Conservation (phyloP, 805 yeast genomes). For the Cyberlindnera nakhonratchasimensis region DNA sequence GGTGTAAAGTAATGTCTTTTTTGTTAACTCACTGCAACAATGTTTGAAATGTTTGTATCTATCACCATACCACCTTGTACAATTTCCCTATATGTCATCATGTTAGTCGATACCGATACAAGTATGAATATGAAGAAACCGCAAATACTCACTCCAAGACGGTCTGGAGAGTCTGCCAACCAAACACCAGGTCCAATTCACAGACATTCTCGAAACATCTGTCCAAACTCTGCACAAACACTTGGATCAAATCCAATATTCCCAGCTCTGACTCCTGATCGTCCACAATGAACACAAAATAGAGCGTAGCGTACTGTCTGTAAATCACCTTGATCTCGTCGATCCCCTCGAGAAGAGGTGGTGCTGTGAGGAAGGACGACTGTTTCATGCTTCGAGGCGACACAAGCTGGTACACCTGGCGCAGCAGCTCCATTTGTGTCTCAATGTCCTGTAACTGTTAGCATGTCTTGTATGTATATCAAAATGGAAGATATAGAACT, state of each 20-base stretch:
- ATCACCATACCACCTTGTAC: constrained; percentile 98
- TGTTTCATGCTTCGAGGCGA: constrained; percentile 68
- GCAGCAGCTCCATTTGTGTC: constrained; percentile 74
- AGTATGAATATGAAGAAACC: background rate
- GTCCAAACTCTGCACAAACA: constrained; percentile 92
- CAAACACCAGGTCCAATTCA: constrained; percentile 94
- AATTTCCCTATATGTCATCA: constrained; percentile 50
- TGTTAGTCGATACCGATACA: background rate
- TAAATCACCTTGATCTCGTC: constrained; percentile 86
- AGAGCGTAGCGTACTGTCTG: constrained; percentile 92
- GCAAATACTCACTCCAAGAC: constrained; percentile 52
- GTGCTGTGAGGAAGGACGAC: constrained; percentile 88
- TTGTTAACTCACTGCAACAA: constrained; percentile 50
- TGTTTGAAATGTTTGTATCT: constrained; percentile 79
- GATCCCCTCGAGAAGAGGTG: constrained; percentile 61
- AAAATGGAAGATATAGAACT: constrained; percentile 13
- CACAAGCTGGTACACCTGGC: constrained; percentile 79
- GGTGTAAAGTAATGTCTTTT: background rate
- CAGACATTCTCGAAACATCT: constrained; percentile 92
- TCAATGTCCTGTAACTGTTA: constrained; percentile 48
- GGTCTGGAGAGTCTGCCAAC: constrained; percentile 95
- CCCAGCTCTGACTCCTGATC: constrained; percentile 95
- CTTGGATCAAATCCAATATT: constrained; percentile 89
- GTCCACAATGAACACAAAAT: constrained; percentile 93
- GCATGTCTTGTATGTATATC: background rate